Evolutionary conservation across 441 rosid genomes (phyloP).

Genomic region (Mallotus japonicus): DNA sequence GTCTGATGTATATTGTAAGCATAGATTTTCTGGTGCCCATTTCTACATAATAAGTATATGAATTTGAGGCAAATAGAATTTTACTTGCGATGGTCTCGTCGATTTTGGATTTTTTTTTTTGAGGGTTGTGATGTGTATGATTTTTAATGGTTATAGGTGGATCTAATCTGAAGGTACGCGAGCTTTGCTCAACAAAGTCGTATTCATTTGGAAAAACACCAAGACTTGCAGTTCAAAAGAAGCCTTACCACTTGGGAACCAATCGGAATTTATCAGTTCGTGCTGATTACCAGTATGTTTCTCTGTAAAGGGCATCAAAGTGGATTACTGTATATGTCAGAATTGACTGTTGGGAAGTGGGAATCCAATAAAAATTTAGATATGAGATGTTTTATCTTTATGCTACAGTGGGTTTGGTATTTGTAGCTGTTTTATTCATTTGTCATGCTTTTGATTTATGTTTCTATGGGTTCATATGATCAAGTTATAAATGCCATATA

Average conservation of each 20-base stretch:
- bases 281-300: slow-evolving; percentile 57
- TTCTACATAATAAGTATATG: too few relatives aligned
- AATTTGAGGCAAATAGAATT: too few relatives aligned
- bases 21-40: too few relatives aligned
- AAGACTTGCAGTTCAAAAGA: slow-evolving; percentile 39
- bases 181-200: slow-evolving; percentile 42
- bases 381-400: background rate
- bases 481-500: too few relatives aligned
- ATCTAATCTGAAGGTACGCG: slow-evolving; percentile 35
- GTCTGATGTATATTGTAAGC: too few relatives aligned
- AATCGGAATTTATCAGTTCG: slow-evolving; percentile 40
- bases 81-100: too few relatives aligned
- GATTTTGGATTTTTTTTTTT: too few relatives aligned
- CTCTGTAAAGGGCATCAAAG: background rate
- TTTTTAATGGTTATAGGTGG: slow-evolving; percentile 33
- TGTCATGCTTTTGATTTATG: too few relatives aligned
- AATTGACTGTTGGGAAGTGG: too few relatives aligned
- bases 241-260: slow-evolving; percentile 27
- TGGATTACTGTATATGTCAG: background rate
- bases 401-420: background rate
- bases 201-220: slow-evolving; percentile 35
- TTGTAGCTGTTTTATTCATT: background rate
- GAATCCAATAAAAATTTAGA: background rate
- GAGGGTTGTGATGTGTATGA: too few relatives aligned
- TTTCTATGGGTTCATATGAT: too few relatives aligned